A percentile compares a stretch with the other conserved stretches of the same genome.
Evolutionary conservation across 495 filamentous ascomycete species (phyloP).

Genomic region (Hypoxylon cercidicola): DNA sequence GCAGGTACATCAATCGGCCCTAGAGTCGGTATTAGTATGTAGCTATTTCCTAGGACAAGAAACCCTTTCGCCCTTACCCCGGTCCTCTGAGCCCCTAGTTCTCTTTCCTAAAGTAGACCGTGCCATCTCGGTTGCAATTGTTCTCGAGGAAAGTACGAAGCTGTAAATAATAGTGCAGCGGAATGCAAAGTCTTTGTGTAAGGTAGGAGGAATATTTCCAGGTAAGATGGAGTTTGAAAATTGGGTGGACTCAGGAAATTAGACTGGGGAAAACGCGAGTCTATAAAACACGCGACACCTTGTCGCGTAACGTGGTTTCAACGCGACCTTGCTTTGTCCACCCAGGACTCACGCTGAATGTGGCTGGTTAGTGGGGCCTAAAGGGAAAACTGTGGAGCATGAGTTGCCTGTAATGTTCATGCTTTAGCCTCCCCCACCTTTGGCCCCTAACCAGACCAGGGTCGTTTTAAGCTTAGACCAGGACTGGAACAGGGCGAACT

Average conservation of each 20-base stretch:
- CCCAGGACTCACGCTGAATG: too few species aligned
- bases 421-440: slow-evolving; percentile 5
- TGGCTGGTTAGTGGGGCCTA: slow-evolving; percentile 3
- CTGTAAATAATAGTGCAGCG: slow-evolving; percentile 6
- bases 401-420: slow-evolving; percentile 1
- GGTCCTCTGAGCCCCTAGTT: slow-evolving; percentile 63
- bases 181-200: slow-evolving; percentile 9
- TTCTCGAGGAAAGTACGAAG: slow-evolving; percentile 5
- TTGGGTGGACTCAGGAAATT: too few species aligned
- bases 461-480: not conserved
- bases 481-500: not conserved
- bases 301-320: slow-evolving; percentile 44
- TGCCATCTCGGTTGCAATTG: slow-evolving; percentile 62
- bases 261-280: slow-evolving; percentile 40
- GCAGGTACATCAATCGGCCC: slow-evolving; percentile 52
- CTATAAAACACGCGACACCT: slow-evolving; percentile 31
- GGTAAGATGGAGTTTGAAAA: slow-evolving; percentile 31
- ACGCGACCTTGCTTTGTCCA: slow-evolving; percentile 1
- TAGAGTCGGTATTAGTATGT: slow-evolving; percentile 52
- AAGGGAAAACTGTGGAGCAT: not conserved
- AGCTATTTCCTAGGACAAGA: slow-evolving; percentile 39
- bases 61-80: slow-evolving; percentile 62
- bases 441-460: not conserved
- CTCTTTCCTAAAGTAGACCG: slow-evolving; percentile 78
- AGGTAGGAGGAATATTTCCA: slow-evolving; percentile 15